Evolutionary conservation across 306 rosid species (phyloP), one percentile per base, ranked within the genome.

Genomic region (Erythrophleum fordii): DNA sequence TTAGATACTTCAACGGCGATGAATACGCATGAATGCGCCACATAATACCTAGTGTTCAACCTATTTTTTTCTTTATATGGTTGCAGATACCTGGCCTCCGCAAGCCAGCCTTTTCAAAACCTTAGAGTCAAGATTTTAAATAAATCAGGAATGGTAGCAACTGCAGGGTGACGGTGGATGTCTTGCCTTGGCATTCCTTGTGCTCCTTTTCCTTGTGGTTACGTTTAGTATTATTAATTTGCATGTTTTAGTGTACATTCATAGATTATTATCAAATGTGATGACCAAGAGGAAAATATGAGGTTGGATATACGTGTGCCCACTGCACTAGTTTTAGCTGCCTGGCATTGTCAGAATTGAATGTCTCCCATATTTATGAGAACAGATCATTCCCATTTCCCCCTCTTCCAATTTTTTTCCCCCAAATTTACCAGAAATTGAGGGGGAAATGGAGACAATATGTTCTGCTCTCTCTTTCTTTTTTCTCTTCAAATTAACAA

Each of bases 81-180:
- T 69, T 86, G 88, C 94, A 92, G 97, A 92, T 90, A 81, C 93
- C 91, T 28, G 97, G 92, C 53, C 92, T 90, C 53, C 86, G 26
- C 72, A 87, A 77, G 81, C 87, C 86, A 6, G 85, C 80, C 44
- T 88, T 86, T 74, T 77, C 93, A 10, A 81, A 87, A 64, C 72
- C 93, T 31, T 88, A n/a, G 90, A 88, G 55, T 49, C 72, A 11
- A 20, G 84, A 42, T 39, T 67, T 83, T 28, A 61, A 79, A 60
- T 42, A 42, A 72, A 62, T 59, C 69, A 56, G 60, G 59, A 73
- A 51, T 42, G 65, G 22, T 69, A 26, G 42, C 71, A 13, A 31
- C 62, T 44, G 76, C 73, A 7, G 72, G 41, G 29, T 64, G 80
- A 41, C 13, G 53, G 46, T 59, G 82, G 70, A 65, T 72, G 42